These are phyloP conservation scores for Colletotrichum eremochloae DNA, from an alignment of 2,329 filamentous ascomycete species.

Conservation along the genomic window DNA sequence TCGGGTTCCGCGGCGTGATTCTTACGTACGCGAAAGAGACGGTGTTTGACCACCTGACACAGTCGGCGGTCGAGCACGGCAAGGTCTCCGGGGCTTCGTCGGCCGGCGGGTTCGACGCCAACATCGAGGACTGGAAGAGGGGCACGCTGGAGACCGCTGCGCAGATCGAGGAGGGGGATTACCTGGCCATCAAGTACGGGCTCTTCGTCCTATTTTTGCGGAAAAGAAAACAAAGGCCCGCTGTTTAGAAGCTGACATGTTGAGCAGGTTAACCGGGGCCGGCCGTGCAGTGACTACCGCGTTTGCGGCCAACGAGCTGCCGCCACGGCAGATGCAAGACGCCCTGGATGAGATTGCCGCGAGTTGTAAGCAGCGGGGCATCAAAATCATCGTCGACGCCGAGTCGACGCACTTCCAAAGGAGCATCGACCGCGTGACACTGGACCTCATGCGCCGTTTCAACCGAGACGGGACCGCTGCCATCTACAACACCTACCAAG, in stretches of 20 bases:
- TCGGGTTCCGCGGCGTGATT: slow-evolving; percentile 69
- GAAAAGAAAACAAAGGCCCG: too few relatives aligned
- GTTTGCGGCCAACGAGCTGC: slow-evolving; percentile 51
- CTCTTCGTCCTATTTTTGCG: too few relatives aligned
- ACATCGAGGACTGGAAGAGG: slow-evolving; percentile 55
- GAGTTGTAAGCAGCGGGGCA: slow-evolving; percentile 53
- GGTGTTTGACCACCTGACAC: slow-evolving; percentile 55
- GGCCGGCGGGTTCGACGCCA: slow-evolving; percentile 41
- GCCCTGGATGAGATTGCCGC: slow-evolving; percentile 57
- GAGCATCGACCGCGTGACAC: slow-evolving; percentile 51
- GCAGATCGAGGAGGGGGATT: slow-evolving; percentile 52
- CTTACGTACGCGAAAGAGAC: slow-evolving; percentile 65
- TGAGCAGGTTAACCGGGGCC: slow-evolving; percentile 56
- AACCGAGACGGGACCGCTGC: slow-evolving; percentile 54
- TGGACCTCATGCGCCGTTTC: slow-evolving; percentile 54
- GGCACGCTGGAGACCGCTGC: slow-evolving; percentile 51
- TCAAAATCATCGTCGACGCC: slow-evolving; percentile 61
- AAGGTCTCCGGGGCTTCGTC: slow-evolving; percentile 9
- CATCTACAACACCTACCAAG: slow-evolving; percentile 68
- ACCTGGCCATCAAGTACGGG: slow-evolving; percentile 56
- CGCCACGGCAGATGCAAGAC: slow-evolving; percentile 57
- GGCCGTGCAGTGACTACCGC: slow-evolving; percentile 55
- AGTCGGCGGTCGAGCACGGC: slow-evolving; percentile 39
- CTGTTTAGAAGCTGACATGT: background rate
- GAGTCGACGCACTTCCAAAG: slow-evolving; percentile 60